phyloP scores from a whole-genome alignment of 306 rosid species.

The Cucumis cinereus region DNA sequence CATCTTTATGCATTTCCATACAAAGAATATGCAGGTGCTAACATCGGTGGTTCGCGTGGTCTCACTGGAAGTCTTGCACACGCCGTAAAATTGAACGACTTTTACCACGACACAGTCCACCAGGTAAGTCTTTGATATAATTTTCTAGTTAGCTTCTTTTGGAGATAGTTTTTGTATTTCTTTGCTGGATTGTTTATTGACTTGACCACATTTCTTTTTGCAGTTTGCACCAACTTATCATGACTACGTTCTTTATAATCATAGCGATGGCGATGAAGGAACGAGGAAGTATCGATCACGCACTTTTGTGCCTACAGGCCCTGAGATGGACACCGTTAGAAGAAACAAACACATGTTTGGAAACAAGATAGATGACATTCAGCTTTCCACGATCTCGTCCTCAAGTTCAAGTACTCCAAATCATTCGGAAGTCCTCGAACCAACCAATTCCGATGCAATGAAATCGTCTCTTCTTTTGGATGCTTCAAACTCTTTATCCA shows the following conservation, averaged over 20 bases:
- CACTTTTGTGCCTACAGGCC: conserved; percentile 93
- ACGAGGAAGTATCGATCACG: conserved; percentile 80
- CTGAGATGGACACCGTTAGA: conserved; percentile 86
- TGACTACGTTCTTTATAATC: conserved; percentile 92
- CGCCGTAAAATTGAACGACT: conserved; percentile 79
- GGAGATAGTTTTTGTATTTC: background rate
- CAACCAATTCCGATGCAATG: conserved; percentile 29
- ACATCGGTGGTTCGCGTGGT: conserved; percentile 62
- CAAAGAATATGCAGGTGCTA: conserved; percentile 99
- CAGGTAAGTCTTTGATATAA: conserved; percentile 42
- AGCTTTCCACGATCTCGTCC: conserved; percentile 57
- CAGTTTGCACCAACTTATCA: conserved; percentile 99
- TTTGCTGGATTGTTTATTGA: background rate
- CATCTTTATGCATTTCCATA: conserved; percentile 97
- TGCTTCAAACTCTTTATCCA: conserved; percentile 31
- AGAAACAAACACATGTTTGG: conserved; percentile 51
- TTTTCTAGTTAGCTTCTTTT: background rate
- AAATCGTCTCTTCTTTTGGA: conserved; percentile 83
- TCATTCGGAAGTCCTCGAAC: conserved; percentile 17
- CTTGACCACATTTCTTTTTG: conserved; percentile 11
- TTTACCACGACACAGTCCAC: conserved; percentile 94
- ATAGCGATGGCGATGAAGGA: conserved; percentile 85
- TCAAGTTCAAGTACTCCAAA: conserved; percentile 40
- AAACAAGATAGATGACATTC: conserved; percentile 80
- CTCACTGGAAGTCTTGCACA: conserved; percentile 85